Percentiles rank a stretch among this genome's conserved stretches.
phyloP scores from a whole-genome alignment of 2,329 filamentous ascomycete species.

The Alternaria ethzedia region DNA sequence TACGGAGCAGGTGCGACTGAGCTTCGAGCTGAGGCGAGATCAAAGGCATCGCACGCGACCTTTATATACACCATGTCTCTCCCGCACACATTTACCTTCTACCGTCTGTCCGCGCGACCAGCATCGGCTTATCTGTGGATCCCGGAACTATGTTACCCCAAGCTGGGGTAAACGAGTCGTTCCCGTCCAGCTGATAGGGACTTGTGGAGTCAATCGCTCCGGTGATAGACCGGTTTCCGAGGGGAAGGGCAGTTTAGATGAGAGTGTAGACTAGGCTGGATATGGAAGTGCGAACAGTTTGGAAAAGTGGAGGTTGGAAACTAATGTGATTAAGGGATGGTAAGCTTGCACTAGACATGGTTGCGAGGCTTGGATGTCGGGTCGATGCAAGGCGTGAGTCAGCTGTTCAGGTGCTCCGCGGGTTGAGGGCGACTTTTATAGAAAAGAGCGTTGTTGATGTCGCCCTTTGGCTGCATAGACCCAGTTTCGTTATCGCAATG shows the following conservation, averaged over 20 bases:
- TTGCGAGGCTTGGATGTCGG: constrained; percentile 19
- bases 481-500: neutral
- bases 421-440: neutral
- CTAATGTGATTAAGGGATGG: constrained; percentile 18
- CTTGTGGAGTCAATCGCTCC: constrained; percentile 14
- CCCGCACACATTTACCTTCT: constrained; percentile 1
- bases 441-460: neutral
- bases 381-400: constrained; percentile 12
- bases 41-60: constrained; percentile 6
- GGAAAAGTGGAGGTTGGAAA: constrained; percentile 12
- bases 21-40: constrained; percentile 4
- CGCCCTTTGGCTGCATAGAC: neutral
- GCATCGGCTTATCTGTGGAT: constrained; percentile 29
- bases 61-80: constrained; percentile 20
- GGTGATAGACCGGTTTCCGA: constrained; percentile 6
- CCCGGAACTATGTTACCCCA: constrained; percentile 25
- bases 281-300: constrained; percentile 28
- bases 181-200: constrained; percentile 18
- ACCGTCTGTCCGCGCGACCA: constrained; percentile 5
- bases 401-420: constrained; percentile 16
- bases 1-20: neutral
- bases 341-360: constrained; percentile 16
- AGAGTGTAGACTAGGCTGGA: constrained; percentile 10
- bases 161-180: constrained; percentile 25
- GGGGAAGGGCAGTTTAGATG: neutral